Base-by-base conservation (phyloP, 208 protist genomes). In the Crithidia thermophila region DNA sequence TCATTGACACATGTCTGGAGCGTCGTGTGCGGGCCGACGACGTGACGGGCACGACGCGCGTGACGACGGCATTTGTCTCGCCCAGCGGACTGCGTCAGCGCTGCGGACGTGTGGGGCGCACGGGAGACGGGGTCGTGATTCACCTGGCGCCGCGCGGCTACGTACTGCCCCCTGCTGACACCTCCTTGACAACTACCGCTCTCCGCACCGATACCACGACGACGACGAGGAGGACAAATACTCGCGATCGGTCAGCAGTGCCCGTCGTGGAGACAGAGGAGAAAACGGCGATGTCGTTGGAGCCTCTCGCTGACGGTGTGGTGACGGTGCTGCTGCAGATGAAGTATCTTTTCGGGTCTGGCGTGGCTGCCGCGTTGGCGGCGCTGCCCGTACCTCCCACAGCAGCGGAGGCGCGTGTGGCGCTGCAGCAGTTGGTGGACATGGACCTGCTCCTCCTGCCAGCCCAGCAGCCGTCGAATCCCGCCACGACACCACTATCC, bases 1-100 rank as follows among this genome's bases (percentile, higher is more conserved):
- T 94, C 25, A 55, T 94, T 2, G 86, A 94, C 72, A 71, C 79
- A 2, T 85, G 85, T 40, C 58, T 90, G 31, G 82, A 88, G 71
- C 67, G 89, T 0, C 60, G 63, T 28, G 75, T 88, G 50, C 20
- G 62, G 23, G 65, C 80, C 0, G 88, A 94, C 53, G 56, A 72
- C 14, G 13, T 81, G 31, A 91, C 88, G 7, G 88, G 88, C 55
- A 74, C 84, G 8, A 86, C 68, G 64, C 63, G 55, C 18, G 67
- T 79, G 55, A 30, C 20, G 52, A 93, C 87, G 0, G 49, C 73
- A 14, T 72, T 71, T 34, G 28, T 85, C 9, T 77, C 72, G 16
- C 84, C 68, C 3, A 73, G 40, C 14, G 72, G 85, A 23, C 51
- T 88, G 30, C 72, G 63, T 43, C 89, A 94, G 72, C 83, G 89